phyloP scores from a whole-genome alignment of 2,329 filamentous ascomycete genomes.

The Alternaria rosae region DNA sequence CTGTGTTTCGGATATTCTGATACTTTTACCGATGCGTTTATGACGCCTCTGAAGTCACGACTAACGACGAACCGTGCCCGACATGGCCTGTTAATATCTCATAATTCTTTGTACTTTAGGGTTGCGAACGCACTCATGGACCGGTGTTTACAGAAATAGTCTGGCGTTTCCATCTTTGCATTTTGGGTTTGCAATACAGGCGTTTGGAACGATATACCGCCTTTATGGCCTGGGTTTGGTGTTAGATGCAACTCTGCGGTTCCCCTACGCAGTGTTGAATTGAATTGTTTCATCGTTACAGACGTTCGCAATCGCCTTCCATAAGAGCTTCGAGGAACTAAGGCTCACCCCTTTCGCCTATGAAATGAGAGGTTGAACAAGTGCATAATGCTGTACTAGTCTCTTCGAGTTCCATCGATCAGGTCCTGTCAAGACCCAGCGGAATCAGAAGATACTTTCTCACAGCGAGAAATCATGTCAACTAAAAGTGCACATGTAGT shows the following conservation, averaged over 20 bases:
- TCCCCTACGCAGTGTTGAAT: slow-evolving; percentile 4
- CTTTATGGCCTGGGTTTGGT: slow-evolving; percentile 8
- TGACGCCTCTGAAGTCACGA: slow-evolving; percentile 17
- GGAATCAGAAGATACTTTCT: not conserved
- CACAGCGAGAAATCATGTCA: not conserved
- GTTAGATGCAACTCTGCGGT: slow-evolving; percentile 2
- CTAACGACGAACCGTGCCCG: slow-evolving; percentile 12
- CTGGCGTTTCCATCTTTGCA: not conserved
- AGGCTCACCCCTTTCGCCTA: not conserved
- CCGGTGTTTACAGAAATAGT: slow-evolving; percentile 3
- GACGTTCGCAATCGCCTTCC: not conserved
- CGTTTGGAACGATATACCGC: slow-evolving; percentile 16
- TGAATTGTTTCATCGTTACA: not conserved
- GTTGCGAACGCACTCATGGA: not conserved
- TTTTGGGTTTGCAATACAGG: slow-evolving; percentile 4
- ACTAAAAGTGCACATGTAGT: not conserved
- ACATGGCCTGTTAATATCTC: slow-evolving; percentile 14
- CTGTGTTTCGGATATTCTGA: slow-evolving; percentile 15
- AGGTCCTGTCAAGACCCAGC: not conserved
- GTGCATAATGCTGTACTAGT: not conserved
- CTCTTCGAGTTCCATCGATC: not conserved
- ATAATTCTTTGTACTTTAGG: slow-evolving; percentile 13
- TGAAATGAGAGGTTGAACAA: not conserved
- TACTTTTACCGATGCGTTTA: slow-evolving; percentile 9
- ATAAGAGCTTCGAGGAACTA: not conserved